Evolutionary conservation across 352 stramenopile species (phyloP).

Genomic region (Globisporangium recalcitrans): DNA sequence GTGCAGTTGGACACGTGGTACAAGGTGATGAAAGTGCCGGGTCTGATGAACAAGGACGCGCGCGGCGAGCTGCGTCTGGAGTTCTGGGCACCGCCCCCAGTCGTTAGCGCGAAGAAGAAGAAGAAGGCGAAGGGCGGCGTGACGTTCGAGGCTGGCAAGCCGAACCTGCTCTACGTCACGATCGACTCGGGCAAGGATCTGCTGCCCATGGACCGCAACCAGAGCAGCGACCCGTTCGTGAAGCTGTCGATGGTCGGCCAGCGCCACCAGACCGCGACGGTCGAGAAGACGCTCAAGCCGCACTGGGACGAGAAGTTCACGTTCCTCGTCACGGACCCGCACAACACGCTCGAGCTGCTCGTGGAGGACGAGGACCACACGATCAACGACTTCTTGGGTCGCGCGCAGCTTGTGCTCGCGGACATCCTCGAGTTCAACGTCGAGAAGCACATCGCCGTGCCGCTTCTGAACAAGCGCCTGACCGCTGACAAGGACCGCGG

Average conservation of each 20-base stretch:
- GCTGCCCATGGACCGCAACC: conserved; percentile 73
- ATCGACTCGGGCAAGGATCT: conserved; percentile 73
- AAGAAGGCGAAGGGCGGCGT: conserved; percentile 2
- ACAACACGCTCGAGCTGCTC: conserved; percentile 48
- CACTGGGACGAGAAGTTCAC: conserved; percentile 73
- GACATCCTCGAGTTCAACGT: conserved; percentile 40
- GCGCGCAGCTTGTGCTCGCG: conserved; percentile 42
- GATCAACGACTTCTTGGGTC: conserved; percentile 70
- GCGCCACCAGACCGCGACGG: conserved; percentile 55
- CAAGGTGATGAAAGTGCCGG: conserved; percentile 36
- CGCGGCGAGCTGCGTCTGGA: conserved; percentile 48
- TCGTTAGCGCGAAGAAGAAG: background rate
- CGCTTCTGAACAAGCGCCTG: conserved; percentile 54
- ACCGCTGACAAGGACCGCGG: conserved; percentile 49
- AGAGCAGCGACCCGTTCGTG: conserved; percentile 83
- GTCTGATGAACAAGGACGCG: conserved; percentile 47
- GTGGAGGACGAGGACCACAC: conserved; percentile 64
- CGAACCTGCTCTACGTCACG: conserved; percentile 66
- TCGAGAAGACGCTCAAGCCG: conserved; percentile 67
- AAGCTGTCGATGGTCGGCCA: conserved; percentile 74
- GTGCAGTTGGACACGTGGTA: conserved; percentile 37
- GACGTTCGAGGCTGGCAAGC: conserved; percentile 16
- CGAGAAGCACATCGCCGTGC: conserved; percentile 42
- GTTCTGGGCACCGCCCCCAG: conserved; percentile 21
- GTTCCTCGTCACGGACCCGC: conserved; percentile 40